These are phyloP conservation scores for Urostyla sp. DNA, from an alignment of 73 alveolate species.

Conservation along the genomic window DNA sequence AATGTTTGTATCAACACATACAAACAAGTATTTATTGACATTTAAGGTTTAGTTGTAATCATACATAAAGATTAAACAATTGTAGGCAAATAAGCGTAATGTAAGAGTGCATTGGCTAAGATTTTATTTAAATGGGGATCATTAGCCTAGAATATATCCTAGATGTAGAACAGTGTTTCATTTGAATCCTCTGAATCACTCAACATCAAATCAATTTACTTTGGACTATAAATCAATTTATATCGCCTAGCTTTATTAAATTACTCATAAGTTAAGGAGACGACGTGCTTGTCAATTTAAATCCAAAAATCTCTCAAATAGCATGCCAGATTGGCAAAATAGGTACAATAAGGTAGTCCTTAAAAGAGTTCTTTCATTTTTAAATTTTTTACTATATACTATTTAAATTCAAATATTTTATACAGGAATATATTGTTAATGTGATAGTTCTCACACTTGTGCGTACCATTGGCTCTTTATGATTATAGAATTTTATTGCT, in stretches of 20 bases:
- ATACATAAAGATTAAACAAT: slow-evolving; percentile 44
- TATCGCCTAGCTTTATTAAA: slow-evolving; percentile 49
- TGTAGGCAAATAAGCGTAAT: slow-evolving; percentile 63
- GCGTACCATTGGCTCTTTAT: slow-evolving; percentile 90
- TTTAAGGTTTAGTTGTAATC: slow-evolving; percentile 40
- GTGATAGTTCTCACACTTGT: slow-evolving; percentile 92
- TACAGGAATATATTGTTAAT: slow-evolving; percentile 78
- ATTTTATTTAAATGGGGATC: slow-evolving; percentile 21
- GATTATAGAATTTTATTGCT: slow-evolving; percentile 86
- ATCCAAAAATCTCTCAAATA: slow-evolving; percentile 81
- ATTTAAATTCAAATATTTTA: slow-evolving; percentile 2
- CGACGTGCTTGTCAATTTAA: slow-evolving; percentile 75
- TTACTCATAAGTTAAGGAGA: slow-evolving; percentile 58
- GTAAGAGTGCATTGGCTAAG: slow-evolving; percentile 48
- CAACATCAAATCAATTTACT: slow-evolving; percentile 41
- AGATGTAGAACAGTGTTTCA: slow-evolving; percentile 54
- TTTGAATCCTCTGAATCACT: slow-evolving; percentile 63
- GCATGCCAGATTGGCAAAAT: slow-evolving; percentile 78
- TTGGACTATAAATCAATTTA: slow-evolving; percentile 29
- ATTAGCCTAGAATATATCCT: slow-evolving; percentile 54
- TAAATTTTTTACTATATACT: slow-evolving; percentile 20
- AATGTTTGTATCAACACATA: slow-evolving; percentile 65
- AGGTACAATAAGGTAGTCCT: slow-evolving; percentile 76
- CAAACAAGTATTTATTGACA: slow-evolving; percentile 49
- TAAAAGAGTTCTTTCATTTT: slow-evolving; percentile 76